Evolutionary conservation across 768 basidiomycete genomes (phyloP).

Genomic region (Clavaria fumosa): DNA sequence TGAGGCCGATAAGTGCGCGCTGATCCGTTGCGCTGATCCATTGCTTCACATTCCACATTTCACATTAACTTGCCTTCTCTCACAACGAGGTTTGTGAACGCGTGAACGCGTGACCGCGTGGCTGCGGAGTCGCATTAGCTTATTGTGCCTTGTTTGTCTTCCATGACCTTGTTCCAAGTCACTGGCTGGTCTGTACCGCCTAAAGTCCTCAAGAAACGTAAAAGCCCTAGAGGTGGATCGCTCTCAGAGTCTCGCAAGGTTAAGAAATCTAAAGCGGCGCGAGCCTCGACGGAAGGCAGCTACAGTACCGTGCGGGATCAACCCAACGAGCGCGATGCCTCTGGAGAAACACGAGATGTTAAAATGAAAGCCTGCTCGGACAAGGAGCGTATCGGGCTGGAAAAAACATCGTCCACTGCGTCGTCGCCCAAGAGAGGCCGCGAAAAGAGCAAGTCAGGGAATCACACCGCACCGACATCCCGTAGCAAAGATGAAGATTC

Average conservation of each 20-base stretch:
- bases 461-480: background rate
- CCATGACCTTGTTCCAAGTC: conserved; percentile 44
- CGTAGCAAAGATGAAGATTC: conserved; percentile 8
- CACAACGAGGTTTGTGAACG: too few relatives aligned
- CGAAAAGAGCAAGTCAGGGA: conserved; percentile 7
- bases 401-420: conserved; percentile 13
- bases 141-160: too few relatives aligned
- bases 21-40: too few relatives aligned
- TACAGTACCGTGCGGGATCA: conserved; percentile 34
- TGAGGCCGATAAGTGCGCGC: too few relatives aligned
- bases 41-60: too few relatives aligned
- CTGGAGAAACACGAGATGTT: conserved; percentile 12
- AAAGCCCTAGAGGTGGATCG: conserved; percentile 50
- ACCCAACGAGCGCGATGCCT: conserved; percentile 13
- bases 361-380: conserved; percentile 4
- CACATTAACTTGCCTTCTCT: too few relatives aligned
- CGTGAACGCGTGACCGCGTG: too few relatives aligned
- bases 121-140: too few relatives aligned
- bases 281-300: conserved; percentile 50
- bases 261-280: conserved; percentile 24
- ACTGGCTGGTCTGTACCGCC: conserved; percentile 51
- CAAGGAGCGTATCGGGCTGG: conserved; percentile 2
- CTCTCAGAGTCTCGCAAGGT: conserved; percentile 17
- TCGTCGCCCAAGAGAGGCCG: conserved; percentile 12
- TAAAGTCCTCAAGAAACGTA: conserved; percentile 25